A percentile compares a stretch with the other conserved stretches of the same genome.
phyloP scores from a whole-genome alignment of 129 eudicot species.

The Scalesia atractyloides region DNA sequence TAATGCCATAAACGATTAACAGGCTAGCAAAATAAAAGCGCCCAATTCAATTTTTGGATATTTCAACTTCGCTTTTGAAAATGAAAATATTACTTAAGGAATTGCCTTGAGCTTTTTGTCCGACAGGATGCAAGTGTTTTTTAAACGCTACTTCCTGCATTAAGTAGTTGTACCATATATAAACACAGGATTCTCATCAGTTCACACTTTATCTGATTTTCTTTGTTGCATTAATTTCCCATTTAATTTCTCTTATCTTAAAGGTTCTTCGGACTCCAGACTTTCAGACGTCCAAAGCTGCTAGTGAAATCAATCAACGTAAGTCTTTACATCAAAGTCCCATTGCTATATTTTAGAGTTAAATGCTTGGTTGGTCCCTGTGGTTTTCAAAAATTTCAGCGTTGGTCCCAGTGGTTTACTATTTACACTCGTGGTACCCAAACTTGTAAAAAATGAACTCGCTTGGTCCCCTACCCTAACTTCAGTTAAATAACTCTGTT shows the following conservation, averaged over 20 bases:
- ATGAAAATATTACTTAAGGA: not conserved
- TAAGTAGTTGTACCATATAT: not conserved
- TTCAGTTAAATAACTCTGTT: too few species aligned
- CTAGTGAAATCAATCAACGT: conserved; percentile 65
- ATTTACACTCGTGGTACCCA: too few species aligned
- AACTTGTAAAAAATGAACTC: too few species aligned
- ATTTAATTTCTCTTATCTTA: conserved; percentile 25
- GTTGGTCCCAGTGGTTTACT: too few species aligned
- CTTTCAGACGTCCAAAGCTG: conserved; percentile 72
- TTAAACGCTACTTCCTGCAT: not conserved
- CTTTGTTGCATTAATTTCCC: not conserved
- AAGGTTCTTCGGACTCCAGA: conserved; percentile 86
- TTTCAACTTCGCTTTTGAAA: not conserved
- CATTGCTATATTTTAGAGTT: too few species aligned
- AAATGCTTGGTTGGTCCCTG: too few species aligned
- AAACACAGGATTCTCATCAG: not conserved
- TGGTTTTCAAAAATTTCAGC: too few species aligned
- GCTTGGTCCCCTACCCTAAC: too few species aligned
- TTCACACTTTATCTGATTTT: not conserved
- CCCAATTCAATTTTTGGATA: not conserved
- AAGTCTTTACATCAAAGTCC: conserved; percentile 25
- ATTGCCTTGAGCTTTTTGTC: not conserved
- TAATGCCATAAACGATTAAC: not conserved
- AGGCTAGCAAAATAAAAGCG: not conserved
- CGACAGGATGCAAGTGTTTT: not conserved